Evolutionary conservation across 805 yeast species (phyloP), one percentile per base, ranked within the genome.

Genomic region (Kazachstania viticola): DNA sequence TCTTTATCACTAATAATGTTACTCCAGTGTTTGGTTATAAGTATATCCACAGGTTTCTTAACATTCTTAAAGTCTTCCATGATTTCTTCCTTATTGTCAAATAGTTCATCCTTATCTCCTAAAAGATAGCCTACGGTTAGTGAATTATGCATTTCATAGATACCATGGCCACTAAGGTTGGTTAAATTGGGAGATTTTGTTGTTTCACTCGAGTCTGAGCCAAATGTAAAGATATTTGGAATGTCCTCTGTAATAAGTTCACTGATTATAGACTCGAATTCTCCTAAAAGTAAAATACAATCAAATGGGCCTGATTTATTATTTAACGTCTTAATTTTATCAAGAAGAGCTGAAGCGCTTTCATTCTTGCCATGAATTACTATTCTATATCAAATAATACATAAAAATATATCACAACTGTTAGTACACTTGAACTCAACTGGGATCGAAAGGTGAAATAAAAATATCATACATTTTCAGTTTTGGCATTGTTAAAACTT

Each of bases 261-360:
- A 6, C 28, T 24, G 1, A 13, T 28, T 1, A 62, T 49, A n/a
- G n/a, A n/a, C n/a, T n/a, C n/a, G n/a, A n/a, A n/a, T 40, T 70
- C 70, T 14, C 82, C 81, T 5, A 77, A 42, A 4, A 76, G 45
- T 2, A 78, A 25, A 0, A 69, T 66, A 3, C 67, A 58, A 28
- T 67, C 76, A 44, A 79, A 79, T 0, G 84, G 84, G 0, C 85
- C 85, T 27, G 73, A 74, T 42, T 72, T 76, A 15, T 47, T 36
- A 42, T 75, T 60, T 31, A 77, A 62, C 1, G 58, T 38, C 42
- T 71, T 68, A 4, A 74, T 64, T 36, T 67, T 69, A 0, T 64
- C 61, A 6, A 76, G 39, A 4, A 56, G 49, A 3, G 41, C 35
- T 6, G 54, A 48, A 2, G 55, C 13, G 21, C 38, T 39, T 5